Percentiles rank a stretch among this genome's conserved stretches.
phyloP scores from a whole-genome alignment of 306 rosid species.

The Fagus sylvatica region DNA sequence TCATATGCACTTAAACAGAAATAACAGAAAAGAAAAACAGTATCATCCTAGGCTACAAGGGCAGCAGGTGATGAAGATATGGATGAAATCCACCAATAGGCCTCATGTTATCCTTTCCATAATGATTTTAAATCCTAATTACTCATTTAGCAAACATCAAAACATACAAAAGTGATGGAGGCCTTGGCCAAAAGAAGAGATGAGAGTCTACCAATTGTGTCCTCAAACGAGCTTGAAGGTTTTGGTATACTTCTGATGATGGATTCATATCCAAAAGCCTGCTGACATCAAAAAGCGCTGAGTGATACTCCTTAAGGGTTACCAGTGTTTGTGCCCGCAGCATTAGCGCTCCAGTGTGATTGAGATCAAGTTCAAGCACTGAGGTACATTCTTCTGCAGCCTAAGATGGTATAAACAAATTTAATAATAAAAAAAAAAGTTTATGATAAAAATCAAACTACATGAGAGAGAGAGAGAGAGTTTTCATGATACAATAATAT shows the following conservation, averaged over 20 bases:
- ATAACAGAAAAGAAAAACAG: not conserved
- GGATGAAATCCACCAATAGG: not conserved
- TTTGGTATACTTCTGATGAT: conserved; percentile 88
- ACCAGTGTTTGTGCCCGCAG: conserved; percentile 83
- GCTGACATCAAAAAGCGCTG: conserved; percentile 91
- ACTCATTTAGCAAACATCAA: not conserved
- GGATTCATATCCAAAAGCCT: conserved; percentile 86
- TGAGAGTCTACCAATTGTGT: conserved; percentile 76
- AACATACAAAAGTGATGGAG: conserved; percentile 21
- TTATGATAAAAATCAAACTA: not conserved
- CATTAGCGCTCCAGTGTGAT: conserved; percentile 88
- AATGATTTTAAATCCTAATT: not conserved
- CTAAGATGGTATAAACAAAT: conserved; percentile 40
- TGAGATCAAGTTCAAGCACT: conserved; percentile 79
- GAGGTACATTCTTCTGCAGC: conserved; percentile 94
- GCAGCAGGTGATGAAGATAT: not conserved
- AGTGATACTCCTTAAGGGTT: conserved; percentile 78
- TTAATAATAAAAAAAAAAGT: conserved; percentile 6
- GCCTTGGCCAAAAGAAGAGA: conserved; percentile 16
- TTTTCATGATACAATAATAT: not conserved
- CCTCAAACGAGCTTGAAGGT: conserved; percentile 80
- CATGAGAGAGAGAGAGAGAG: not conserved
- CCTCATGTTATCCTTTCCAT: not conserved
- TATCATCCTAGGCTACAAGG: not conserved
- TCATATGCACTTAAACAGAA: not conserved